Base-by-base conservation (phyloP, 495 filamentous ascomycete genomes). In the Annulohypoxylon stygium region DNA sequence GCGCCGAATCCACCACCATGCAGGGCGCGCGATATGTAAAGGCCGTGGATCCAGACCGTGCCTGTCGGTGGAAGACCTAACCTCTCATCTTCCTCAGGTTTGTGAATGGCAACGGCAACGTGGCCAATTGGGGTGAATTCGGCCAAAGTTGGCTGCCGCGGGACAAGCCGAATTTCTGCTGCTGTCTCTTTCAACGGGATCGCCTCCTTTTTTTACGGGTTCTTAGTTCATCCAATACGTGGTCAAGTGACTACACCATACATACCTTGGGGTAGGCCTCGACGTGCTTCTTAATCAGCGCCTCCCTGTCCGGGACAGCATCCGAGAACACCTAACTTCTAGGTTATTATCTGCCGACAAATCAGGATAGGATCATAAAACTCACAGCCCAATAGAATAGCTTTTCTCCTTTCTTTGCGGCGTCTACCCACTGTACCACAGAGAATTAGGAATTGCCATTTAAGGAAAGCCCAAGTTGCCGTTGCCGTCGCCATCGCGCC, bases 121-220 rank as follows among this genome's bases (percentile, higher is more conserved):
- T 83, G 81, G n/a, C 82, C 81, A 57, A 83, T 71, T n/a, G 82
- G 81, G 12, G 76, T 67, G 75, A 83, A 83, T 25, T 65, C 39
- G 48, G 55, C 66, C 20, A 54, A 43, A 6, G 76, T 71, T 48
- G 80, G 76, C 39, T 75, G 63, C 33, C 81, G 68, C 48, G 69
- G 65, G 36, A 75, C 74, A 25, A 76, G 76, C 51, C 74, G 74
- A 20, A 82, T 30, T 11, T 77, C 59, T 30, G 51, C 60, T 61
- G 81, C 77, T 9, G 79, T 78, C 50, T 83, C 81, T 33, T 59
- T 53, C 45, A 84, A 68, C 16, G 75, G 58, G 23, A 41, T 61
- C 25, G 65, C 53, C 73, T 82, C 81, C 68, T 74, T 43, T 53
- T 26, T 9, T n/a, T 39, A 55, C 23, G 43, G 30, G 30, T 58